Conservation (phyloP, 2,329 filamentous ascomycete species). For the Alternaria incomplexa region DNA sequence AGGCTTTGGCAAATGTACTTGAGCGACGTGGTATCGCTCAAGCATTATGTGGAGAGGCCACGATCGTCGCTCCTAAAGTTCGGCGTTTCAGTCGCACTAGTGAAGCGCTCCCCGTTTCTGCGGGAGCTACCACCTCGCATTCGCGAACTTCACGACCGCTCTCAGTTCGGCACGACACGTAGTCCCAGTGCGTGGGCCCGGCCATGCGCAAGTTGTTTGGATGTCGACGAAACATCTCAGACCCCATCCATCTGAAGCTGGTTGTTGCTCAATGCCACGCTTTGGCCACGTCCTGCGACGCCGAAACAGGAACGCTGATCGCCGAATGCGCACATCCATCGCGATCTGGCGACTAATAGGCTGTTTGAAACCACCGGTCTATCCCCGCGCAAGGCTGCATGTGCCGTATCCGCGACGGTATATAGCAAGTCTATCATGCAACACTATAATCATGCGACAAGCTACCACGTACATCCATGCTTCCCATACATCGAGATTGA, state of each 20-base stretch:
- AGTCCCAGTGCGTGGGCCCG: neutral
- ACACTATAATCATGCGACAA: neutral
- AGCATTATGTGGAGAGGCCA: neutral
- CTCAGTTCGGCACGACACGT: neutral
- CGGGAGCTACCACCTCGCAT: neutral
- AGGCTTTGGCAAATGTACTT: neutral
- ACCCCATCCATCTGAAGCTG: neutral
- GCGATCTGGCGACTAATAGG: neutral
- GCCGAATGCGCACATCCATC: neutral
- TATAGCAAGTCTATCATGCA: neutral
- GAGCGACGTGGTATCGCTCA: neutral
- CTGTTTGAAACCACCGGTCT: neutral
- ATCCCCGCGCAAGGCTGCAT: neutral
- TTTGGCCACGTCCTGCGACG: neutral
- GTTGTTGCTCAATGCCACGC: neutral
- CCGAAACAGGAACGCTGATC: neutral
- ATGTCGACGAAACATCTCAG: neutral
- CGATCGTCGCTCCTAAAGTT: neutral
- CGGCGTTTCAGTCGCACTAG: neutral
- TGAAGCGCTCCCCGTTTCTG: conserved; percentile 2
- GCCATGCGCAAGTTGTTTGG: neutral
- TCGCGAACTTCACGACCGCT: neutral
- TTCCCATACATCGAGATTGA: neutral
- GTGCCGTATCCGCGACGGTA: neutral
- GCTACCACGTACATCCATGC: conserved; percentile 9